Evolutionary conservation across 2,329 filamentous ascomycete species (phyloP), one percentile per base, ranked within the genome.

Genomic region (Aspergillus sp.): DNA sequence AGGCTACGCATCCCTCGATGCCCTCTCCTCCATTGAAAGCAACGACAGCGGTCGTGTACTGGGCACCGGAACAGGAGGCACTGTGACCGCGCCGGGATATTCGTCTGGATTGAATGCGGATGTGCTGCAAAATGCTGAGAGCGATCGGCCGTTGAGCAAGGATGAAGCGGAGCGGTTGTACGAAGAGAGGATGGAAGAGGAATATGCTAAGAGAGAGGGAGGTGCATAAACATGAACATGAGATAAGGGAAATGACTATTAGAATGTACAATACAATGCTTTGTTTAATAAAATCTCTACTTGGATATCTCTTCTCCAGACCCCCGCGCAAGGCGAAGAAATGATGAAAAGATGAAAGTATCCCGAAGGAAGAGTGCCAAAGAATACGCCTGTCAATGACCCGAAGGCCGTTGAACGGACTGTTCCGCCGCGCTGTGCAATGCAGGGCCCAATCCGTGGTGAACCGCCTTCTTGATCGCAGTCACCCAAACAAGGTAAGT

Each of bases 351-450:
- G 54, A 52, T 46, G 54, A 43, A 40, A 33, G 35, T 46, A 39
- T 37, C 52, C 54, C 50, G 50, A 44, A 39, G 39, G 49, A 51
- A 58, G 54, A 58, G 54, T 63, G 60, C 61, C 61, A 65, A 65
- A 65, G 60, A 65, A 65, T 65, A 54, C 61, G 61, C 61, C 60
- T 64, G 60, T 63, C 61, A 64, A 63, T 60, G 61, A 63, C 60
- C 61, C 59, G 58, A 60, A 57, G 42, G 53, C 54, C 52, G 51
- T 57, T 56, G 52, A 54, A 55, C 49, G 19, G 34, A 27, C 55
- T 61, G 71, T 66, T 70, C 69, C 72, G 58, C 74, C 74, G 67
- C 74, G 73, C 56, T 77, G 74, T 78, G 75, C 75, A 77, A 78
- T 77, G 75, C 70, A 77, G 74, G 72, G 68, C 69, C 72, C 66